These are phyloP conservation scores for Talaromyces sp. DNA, from an alignment of 2,329 filamentous ascomycete species.

Conservation along the genomic window DNA sequence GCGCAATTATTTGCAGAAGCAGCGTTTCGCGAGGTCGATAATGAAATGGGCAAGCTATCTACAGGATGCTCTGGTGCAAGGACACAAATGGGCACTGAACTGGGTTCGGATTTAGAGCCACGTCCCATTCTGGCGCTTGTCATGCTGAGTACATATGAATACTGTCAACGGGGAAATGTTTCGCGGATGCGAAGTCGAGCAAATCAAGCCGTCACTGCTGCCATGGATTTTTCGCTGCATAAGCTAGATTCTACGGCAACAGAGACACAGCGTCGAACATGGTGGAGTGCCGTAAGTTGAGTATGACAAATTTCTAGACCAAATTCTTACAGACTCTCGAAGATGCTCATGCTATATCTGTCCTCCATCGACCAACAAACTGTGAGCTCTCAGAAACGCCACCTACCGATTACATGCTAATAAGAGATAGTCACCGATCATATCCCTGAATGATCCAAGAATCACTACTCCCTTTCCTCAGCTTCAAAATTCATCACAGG, in stretches of 20 bases:
- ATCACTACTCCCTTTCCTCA: neutral
- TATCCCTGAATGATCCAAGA: neutral
- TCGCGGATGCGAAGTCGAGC: neutral
- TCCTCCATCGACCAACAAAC: neutral
- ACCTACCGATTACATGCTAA: neutral
- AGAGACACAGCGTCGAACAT: neutral
- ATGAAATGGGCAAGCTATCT: neutral
- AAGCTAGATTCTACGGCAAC: neutral
- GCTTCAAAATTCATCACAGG: neutral
- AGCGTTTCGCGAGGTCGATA: neutral
- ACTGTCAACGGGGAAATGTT: constrained; percentile 1
- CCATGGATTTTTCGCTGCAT: constrained; percentile 8
- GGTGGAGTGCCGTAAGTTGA: neutral
- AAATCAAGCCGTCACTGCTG: constrained; percentile 1
- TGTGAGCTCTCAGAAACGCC: neutral
- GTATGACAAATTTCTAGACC: neutral
- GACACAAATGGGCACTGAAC: neutral
- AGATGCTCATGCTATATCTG: neutral
- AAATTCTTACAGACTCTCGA: neutral
- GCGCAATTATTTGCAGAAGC: neutral
- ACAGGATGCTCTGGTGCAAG: neutral
- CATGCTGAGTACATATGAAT: neutral
- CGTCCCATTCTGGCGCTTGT: neutral
- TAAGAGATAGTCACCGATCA: neutral
- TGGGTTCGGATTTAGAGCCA: neutral